A percentile compares a stretch with the other conserved stretches of the same genome.
phyloP scores from a whole-genome alignment of 768 basidiomycete species.

The Suillus tomentosus region DNA sequence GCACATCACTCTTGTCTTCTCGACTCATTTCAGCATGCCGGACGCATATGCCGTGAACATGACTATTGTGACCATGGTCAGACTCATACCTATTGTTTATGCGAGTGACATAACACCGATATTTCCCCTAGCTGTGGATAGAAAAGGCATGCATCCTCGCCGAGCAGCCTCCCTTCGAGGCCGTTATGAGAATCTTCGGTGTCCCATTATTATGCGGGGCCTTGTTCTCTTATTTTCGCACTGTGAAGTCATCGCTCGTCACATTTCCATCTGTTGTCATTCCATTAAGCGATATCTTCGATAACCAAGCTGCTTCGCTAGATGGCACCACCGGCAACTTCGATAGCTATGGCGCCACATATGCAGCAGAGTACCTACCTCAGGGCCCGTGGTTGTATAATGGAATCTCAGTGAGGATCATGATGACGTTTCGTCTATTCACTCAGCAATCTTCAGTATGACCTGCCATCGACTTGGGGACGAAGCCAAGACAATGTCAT shows the following conservation, averaged over 20 bases:
- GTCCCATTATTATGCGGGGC: constrained; percentile 25
- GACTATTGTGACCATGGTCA: constrained; percentile 18
- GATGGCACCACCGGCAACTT: constrained; percentile 42
- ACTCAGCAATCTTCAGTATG: constrained; percentile 36
- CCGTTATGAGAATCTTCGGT: constrained; percentile 21
- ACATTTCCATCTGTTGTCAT: constrained; percentile 37
- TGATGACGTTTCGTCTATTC: background rate
- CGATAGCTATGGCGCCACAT: constrained; percentile 41
- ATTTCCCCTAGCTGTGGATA: constrained; percentile 10
- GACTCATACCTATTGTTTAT: constrained; percentile 3
- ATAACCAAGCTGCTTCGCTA: constrained; percentile 47
- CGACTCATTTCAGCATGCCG: background rate
- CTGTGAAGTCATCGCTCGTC: constrained; percentile 16
- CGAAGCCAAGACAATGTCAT: constrained; percentile 45
- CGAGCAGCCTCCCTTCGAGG: constrained; percentile 8
- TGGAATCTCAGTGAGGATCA: constrained; percentile 38
- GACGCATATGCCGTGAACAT: constrained; percentile 1
- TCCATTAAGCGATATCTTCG: constrained; percentile 32
- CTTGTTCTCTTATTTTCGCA: constrained; percentile 23
- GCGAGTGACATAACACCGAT: constrained; percentile 9
- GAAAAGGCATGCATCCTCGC: constrained; percentile 16
- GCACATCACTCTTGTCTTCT: background rate
- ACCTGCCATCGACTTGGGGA: constrained; percentile 46
- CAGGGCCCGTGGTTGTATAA: constrained; percentile 40
- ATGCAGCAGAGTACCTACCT: constrained; percentile 43